Evolutionary conservation across 495 filamentous ascomycete genomes (phyloP).

Genomic region (Penicillium odoratum): DNA sequence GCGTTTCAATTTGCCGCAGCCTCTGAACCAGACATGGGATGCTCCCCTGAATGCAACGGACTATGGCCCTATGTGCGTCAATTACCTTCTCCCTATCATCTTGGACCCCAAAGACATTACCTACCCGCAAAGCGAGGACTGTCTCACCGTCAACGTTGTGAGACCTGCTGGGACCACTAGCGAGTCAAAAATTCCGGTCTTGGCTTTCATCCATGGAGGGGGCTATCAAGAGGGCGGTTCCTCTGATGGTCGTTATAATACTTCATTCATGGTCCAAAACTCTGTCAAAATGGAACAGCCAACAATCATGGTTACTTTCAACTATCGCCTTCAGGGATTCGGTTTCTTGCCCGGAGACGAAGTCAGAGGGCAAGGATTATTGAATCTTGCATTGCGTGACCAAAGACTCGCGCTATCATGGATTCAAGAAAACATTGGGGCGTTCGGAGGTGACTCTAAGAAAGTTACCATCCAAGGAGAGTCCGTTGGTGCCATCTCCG

Average conservation of each 20-base stretch:
- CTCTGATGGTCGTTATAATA: not conserved
- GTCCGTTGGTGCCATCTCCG: not conserved
- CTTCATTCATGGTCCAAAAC: not conserved
- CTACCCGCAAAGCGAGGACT: not conserved
- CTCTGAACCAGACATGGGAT: not conserved
- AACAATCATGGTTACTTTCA: not conserved
- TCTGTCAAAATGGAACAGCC: not conserved
- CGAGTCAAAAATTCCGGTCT: not conserved
- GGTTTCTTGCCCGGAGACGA: not conserved
- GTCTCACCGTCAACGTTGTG: not conserved
- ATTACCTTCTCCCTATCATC: not conserved
- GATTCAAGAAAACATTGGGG: conserved; percentile 17
- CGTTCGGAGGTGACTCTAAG: conserved; percentile 27
- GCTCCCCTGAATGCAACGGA: not conserved
- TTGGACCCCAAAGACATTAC: too few species aligned
- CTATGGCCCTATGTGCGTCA: not conserved
- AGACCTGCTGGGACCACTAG: not conserved
- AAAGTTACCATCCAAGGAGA: conserved; percentile 38
- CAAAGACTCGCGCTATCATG: conserved; percentile 55
- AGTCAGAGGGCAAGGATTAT: not conserved
- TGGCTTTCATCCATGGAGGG: not conserved
- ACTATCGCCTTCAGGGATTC: not conserved
- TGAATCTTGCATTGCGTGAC: conserved; percentile 55
- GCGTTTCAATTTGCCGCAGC: not conserved
- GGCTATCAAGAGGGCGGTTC: not conserved